Evolutionary conservation across 106 monocot species (phyloP), one percentile per base, ranked within the genome.

Genomic region (Amphibolis antarctica): DNA sequence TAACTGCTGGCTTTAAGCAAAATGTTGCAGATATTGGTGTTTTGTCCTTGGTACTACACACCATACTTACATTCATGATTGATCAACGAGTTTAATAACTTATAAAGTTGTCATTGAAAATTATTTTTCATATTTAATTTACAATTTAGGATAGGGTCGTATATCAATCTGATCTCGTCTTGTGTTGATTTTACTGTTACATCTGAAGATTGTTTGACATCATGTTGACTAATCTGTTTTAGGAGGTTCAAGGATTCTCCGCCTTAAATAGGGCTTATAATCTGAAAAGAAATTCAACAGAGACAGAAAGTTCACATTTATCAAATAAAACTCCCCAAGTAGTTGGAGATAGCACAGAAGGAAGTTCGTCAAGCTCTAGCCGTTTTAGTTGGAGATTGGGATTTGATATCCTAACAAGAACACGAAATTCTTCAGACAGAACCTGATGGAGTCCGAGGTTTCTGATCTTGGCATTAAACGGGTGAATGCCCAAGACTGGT

Each of bases 191-290:
- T 21, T 31, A 46, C 15, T 0, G 26, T 13, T 57, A 60, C 42
- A 42, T 11, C n/a, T 44, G 29, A 61, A 43, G 1, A 19, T 5
- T 43, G 10, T 20, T 36, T 29, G 20, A 31, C 13, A 13, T 0
- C 9, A 0, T n/a, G 9, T 42, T 15, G 4, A 0, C 12, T 67
- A 12, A 45, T 26, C 48, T 49, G 17, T 46, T 26, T 55, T 58
- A 73, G 73, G 73, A 73, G 14, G 25, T 73, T 29, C 73, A 73
- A n/a, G 65, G 65, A 12, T 27, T 65, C 13, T 46, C 64, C 28
- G 15, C 26, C 57, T 46, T 55, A 3, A 47, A 53, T 24, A 55
- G 29, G 17, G 21, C 28, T n/a, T 13, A 19, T 24, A 55, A 30
- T 57, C n/a, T 58, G 46, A 72, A 63, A 55, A 17, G 42, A 26